phyloP scores from a whole-genome alignment of 2,329 filamentous ascomycete species.

The Stromatinia cepivora region DNA sequence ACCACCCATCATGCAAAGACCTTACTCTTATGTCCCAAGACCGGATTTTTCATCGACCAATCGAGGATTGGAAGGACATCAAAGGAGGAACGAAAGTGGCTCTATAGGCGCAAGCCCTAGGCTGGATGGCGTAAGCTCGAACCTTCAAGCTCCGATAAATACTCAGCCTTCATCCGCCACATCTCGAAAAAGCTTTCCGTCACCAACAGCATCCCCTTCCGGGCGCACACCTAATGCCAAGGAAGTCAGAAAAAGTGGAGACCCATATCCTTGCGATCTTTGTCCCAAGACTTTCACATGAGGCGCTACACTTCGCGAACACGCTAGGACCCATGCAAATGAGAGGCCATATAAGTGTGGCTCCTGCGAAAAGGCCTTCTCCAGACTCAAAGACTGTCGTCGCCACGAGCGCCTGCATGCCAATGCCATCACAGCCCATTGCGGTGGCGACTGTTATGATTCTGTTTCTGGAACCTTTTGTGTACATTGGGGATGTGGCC shows the following conservation, averaged over 20 bases:
- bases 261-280: background rate
- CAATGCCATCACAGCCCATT: fast-evolving
- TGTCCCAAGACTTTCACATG: slow-evolving; percentile 1
- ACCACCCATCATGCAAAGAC: no score
- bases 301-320: background rate
- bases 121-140: background rate
- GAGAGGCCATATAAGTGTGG: background rate
- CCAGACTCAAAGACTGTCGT: background rate
- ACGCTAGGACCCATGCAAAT: background rate
- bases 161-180: background rate
- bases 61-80: background rate
- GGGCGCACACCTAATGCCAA: background rate
- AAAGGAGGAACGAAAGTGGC: background rate
- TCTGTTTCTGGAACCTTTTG: fast-evolving
- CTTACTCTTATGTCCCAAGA: no score
- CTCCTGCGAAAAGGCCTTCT: background rate
- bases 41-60: no score
- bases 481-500: background rate
- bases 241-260: background rate
- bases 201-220: background rate
- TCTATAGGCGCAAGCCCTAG: no score
- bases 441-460: fast-evolving
- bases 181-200: no score
- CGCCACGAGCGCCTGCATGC: background rate
- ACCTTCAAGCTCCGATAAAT: background rate